A percentile compares a stretch with the other conserved stretches of the same genome.
These are phyloP conservation scores for Cyberlindnera americana DNA, from an alignment of 805 yeast genomes.

Conservation along the genomic window DNA sequence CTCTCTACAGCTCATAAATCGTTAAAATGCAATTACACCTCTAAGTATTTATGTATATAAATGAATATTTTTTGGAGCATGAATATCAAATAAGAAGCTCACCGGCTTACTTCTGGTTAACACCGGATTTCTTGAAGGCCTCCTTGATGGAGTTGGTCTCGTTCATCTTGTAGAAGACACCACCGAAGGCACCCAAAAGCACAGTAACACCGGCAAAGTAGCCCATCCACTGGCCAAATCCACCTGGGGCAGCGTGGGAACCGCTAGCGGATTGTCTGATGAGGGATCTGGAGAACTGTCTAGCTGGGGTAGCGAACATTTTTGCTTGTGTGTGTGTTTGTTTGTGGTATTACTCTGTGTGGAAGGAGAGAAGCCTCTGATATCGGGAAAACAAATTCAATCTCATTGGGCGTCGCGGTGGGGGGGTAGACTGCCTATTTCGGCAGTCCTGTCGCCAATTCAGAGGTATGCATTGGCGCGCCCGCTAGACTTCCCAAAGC, in stretches of 20 bases:
- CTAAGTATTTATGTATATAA: too few species aligned
- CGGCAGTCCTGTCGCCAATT: not conserved
- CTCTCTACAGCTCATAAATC: too few species aligned
- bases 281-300: conserved; percentile 27
- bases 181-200: conserved; percentile 22
- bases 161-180: conserved; percentile 25
- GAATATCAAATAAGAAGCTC: not conserved
- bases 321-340: not conserved
- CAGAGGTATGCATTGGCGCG: too few species aligned
- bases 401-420: conserved; percentile 4
- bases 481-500: conserved; percentile 19
- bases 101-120: conserved; percentile 19
- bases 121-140: conserved; percentile 20
- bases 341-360: too few species aligned
- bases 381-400: too few species aligned
- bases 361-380: too few species aligned
- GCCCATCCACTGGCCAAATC: conserved; percentile 23
- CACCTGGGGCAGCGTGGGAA: conserved; percentile 18
- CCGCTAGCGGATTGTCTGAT: conserved; percentile 22
- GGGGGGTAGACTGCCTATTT: not conserved
- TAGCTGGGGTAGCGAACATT: conserved; percentile 28
- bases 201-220: conserved; percentile 27
- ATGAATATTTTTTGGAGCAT: too few species aligned
- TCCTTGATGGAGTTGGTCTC: conserved; percentile 23
- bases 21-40: too few species aligned